These are phyloP conservation scores for Lomentospora prolificans DNA, from an alignment of 2,329 filamentous ascomycete genomes.

Conservation along the genomic window DNA sequence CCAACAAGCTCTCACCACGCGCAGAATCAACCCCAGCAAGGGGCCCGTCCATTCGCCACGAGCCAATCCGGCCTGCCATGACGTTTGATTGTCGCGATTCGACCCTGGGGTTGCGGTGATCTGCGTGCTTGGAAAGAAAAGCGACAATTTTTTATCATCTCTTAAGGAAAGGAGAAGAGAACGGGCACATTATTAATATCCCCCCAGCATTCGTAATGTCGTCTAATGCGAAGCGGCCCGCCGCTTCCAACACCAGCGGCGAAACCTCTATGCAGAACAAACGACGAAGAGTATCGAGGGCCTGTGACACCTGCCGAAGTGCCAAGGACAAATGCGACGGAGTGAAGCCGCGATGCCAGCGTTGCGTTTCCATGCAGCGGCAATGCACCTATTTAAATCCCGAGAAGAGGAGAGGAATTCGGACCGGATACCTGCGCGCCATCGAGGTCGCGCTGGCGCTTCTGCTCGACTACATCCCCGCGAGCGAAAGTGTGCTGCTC, in stretches of 20 bases:
- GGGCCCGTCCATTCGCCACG: too few relatives aligned
- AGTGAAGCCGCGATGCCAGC: conserved; percentile 53
- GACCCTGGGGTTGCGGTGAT: background rate
- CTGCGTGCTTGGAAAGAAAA: too few relatives aligned
- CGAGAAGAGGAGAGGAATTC: conserved; percentile 67
- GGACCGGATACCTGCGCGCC: conserved; percentile 69
- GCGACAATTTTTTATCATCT: background rate
- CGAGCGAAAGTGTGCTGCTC: conserved; percentile 48
- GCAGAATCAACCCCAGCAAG: too few relatives aligned
- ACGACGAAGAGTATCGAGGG: conserved; percentile 56
- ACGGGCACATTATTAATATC: background rate
- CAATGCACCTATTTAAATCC: conserved; percentile 62
- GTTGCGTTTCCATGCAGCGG: conserved; percentile 53
- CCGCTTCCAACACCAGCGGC: conserved; percentile 16
- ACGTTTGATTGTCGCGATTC: background rate
- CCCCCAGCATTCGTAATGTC: background rate
- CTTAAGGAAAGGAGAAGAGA: background rate
- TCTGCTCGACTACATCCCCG: conserved; percentile 52
- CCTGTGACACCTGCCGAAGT: conserved; percentile 58
- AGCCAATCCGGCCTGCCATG: too few relatives aligned
- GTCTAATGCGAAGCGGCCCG: background rate
- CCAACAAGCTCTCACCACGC: too few relatives aligned
- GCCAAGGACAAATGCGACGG: conserved; percentile 68
- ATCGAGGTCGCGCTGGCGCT: conserved; percentile 60
- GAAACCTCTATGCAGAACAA: conserved; percentile 30